These are phyloP conservation scores for Puccinellia tenuiflora DNA, from an alignment of 176 grass and related monocot genomes.

Conservation along the genomic window DNA sequence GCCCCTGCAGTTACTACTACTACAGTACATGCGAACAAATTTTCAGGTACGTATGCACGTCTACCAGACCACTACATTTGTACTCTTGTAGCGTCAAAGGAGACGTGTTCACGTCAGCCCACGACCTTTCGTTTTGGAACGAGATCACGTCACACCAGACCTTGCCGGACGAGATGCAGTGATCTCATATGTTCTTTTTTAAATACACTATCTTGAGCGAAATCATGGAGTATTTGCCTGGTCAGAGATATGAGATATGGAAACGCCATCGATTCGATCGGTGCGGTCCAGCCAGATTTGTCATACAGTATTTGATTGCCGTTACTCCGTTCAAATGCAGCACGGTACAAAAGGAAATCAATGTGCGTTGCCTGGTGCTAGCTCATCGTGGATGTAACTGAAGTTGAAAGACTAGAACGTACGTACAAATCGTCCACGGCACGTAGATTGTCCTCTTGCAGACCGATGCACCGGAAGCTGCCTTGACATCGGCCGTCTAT, in stretches of 20 bases:
- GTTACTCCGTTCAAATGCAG: neutral
- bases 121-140: neutral
- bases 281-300: neutral
- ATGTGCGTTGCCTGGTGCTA: neutral
- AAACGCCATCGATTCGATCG: neutral
- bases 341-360: neutral
- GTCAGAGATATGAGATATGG: neutral
- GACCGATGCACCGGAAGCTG: neutral
- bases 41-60: neutral
- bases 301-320: neutral
- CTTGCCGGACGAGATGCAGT: neutral
- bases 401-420: neutral
- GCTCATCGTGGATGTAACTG: neutral
- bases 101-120: neutral
- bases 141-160: neutral
- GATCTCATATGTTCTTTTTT: neutral
- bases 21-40: constrained; percentile 7
- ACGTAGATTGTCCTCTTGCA: neutral
- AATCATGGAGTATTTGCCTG: neutral
- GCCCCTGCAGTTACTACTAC: neutral
- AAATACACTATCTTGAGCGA: neutral
- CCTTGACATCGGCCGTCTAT: neutral
- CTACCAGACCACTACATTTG: neutral
- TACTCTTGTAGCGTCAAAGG: neutral
- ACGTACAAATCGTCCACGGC: neutral